phyloP scores from a whole-genome alignment of 2,329 filamentous ascomycete species.

The Talaromyces sp. region DNA sequence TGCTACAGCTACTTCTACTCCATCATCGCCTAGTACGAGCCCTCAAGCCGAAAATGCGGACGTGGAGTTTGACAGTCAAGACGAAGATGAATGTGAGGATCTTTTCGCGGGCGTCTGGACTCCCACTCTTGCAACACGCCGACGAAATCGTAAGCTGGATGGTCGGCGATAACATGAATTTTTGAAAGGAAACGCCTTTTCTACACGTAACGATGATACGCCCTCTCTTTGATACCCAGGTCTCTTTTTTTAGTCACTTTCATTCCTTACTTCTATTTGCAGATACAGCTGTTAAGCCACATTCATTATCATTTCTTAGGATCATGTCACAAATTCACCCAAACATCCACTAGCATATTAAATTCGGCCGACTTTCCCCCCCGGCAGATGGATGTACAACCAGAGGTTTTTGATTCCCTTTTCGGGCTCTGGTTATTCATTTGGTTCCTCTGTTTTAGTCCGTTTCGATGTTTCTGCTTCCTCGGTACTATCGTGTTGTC shows the following conservation, averaged over 20 bases:
- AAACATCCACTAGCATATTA: background rate
- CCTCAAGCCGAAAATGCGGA: background rate
- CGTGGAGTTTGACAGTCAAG: conserved; percentile 59
- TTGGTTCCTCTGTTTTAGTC: conserved; percentile 12
- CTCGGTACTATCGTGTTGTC: conserved; percentile 21
- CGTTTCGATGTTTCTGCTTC: conserved; percentile 11
- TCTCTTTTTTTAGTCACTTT: background rate
- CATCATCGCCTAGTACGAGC: background rate
- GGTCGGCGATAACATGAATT: conserved; percentile 13
- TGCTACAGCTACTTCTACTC: conserved; percentile 7
- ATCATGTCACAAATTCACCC: background rate
- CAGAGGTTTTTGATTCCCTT: background rate
- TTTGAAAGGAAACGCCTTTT: background rate
- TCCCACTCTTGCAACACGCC: conserved; percentile 45
- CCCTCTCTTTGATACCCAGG: conserved; percentile 5
- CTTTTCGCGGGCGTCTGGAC: conserved; percentile 61
- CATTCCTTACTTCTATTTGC: background rate
- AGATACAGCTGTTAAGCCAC: background rate
- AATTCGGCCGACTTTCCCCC: background rate
- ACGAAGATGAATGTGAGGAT: conserved; percentile 65
- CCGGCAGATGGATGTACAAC: background rate
- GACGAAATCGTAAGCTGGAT: conserved; percentile 36
- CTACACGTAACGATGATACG: background rate
- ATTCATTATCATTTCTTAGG: background rate
- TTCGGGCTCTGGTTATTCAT: background rate